Evolutionary conservation across 345 rosid genomes (phyloP), one percentile per base, ranked within the genome.

Genomic region (Atalantia buxifolia): DNA sequence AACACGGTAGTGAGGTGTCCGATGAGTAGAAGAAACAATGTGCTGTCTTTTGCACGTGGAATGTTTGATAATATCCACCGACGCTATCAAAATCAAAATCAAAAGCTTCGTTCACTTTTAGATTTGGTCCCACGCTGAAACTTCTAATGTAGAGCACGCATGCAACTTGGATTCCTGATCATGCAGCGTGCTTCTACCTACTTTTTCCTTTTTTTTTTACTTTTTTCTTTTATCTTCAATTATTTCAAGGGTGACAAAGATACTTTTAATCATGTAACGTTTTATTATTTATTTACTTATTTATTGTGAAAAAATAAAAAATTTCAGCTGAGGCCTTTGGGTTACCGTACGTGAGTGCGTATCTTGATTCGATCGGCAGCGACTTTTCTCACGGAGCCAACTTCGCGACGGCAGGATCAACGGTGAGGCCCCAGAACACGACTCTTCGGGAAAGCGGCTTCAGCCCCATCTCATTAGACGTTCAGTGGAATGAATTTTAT

Each of bases 391-490:
- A 91, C 22, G 99, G 99, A 22, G 98, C 94, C 77, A 95, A 93
- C 84, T 95, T 93, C 28, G 99, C 99, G 13, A 93, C 98, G 0
- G 96, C 96, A 1, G 99, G 97, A 12, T 95, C 99, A 2, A 92
- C 98, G 57, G 84, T 95, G 53, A 87, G 95, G 80, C 95, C 93
- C 53, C 90, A 84, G 72, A 93, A 93, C 87, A 77, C 89, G 0
- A 92, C 95, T 66, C 87, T 92, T 56, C 87, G 62, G 4, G 93
- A 93, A 40, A 85, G 90, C 53, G 98, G 98, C 3, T 93, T 87
- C 84, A 95, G 99, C 19, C 99, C 99, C 48, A 83, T 93, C 69
- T 93, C 95, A 53, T 82, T 94, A 40, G 89, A 94, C 48, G 92
- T 91, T 77, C 97, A 94, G 70, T 84, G 78, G 72, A 81, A 82